Conservation (phyloP, 106 monocot species). For the Dendrobium huoshanense region DNA sequence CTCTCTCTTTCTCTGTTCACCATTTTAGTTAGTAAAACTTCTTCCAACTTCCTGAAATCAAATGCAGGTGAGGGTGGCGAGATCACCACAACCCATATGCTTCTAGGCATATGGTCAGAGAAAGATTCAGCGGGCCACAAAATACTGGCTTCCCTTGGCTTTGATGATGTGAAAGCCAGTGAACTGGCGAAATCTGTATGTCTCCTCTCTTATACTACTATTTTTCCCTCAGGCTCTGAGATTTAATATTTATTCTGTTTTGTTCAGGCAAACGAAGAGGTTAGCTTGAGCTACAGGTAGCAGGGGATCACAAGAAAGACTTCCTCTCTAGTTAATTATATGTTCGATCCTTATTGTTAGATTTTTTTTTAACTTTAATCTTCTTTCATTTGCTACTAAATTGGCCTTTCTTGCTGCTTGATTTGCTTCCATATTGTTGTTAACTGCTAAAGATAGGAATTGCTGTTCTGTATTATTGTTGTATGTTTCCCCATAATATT, state of each 20-base stretch:
- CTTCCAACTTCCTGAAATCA: background rate
- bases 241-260: background rate
- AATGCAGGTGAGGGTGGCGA: conserved; percentile 68
- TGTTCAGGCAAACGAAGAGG: conserved; percentile 55
- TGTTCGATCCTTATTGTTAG: background rate
- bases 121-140: conserved; percentile 84
- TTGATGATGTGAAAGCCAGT: conserved; percentile 66
- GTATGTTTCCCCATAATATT: too few species aligned
- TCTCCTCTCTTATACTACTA: background rate
- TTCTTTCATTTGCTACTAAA: background rate
- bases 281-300: conserved; percentile 54
- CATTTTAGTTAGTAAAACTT: background rate
- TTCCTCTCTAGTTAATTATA: background rate
- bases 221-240: background rate
- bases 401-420: background rate
- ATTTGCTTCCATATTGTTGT: background rate
- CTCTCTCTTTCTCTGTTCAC: background rate
- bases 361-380: background rate
- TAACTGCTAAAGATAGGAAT: background rate
- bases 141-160: conserved; percentile 73
- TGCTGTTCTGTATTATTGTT: background rate
- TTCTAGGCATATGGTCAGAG: conserved; percentile 94
- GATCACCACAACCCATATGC: conserved; percentile 64
- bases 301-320: background rate
- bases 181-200: conserved; percentile 71